phyloP scores from a whole-genome alignment of 306 rosid species.

The Cucurbita argyrosperma region DNA sequence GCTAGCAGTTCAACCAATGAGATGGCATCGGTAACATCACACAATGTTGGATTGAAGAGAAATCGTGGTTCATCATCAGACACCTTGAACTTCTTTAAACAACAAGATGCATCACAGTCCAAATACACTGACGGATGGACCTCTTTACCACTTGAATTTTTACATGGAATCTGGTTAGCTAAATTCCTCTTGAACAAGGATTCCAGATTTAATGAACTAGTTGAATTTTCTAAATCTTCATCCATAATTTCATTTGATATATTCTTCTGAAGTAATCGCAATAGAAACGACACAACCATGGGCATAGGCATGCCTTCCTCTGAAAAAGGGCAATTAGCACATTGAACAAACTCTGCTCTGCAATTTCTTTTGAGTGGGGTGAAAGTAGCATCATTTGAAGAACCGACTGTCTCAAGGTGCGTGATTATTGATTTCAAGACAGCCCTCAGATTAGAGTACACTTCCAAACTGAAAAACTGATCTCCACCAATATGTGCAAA shows the following conservation, averaged over 20 bases:
- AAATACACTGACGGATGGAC: conserved; percentile 8
- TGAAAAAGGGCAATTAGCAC: conserved; percentile 44
- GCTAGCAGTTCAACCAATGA: conserved; percentile 77
- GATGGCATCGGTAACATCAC: conserved; percentile 36
- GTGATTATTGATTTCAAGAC: conserved; percentile 55
- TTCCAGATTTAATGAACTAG: conserved; percentile 12
- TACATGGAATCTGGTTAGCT: conserved; percentile 4
- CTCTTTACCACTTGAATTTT: not conserved
- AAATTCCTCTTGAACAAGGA: conserved; percentile 13
- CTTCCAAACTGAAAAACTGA: conserved; percentile 26
- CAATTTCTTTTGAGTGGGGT: conserved; percentile 23
- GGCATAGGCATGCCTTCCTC: conserved; percentile 43
- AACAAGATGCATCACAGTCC: conserved; percentile 19
- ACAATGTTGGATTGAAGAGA: conserved; percentile 11
- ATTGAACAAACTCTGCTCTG: conserved; percentile 22
- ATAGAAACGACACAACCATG: conserved; percentile 32
- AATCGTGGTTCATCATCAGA: conserved; percentile 20
- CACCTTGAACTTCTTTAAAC: conserved; percentile 19
- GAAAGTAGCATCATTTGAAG: conserved; percentile 20
- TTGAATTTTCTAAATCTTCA: conserved; percentile 9
- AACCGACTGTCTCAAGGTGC: conserved; percentile 37
- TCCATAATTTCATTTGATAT: not conserved
- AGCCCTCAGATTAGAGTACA: conserved; percentile 24
- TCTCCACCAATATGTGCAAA: conserved; percentile 63
- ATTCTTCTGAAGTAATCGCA: conserved; percentile 29